Percentiles rank a stretch among this genome's conserved stretches.
phyloP scores from a whole-genome alignment of 768 basidiomycete genomes.

The Floccularia luteovirens region DNA sequence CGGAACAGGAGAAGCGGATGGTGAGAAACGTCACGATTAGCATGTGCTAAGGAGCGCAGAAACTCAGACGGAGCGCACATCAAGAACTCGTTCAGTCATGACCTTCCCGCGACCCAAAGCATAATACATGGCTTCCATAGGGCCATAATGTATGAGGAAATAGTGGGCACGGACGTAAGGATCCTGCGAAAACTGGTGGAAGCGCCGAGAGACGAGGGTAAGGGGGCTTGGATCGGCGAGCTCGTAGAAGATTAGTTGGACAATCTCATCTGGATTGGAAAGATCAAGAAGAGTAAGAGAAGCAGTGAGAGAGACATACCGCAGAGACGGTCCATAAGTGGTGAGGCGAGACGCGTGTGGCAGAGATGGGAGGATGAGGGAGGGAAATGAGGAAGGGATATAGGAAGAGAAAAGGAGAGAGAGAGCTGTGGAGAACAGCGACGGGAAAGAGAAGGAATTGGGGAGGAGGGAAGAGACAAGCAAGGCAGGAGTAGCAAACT shows the following conservation, averaged over 20 bases:
- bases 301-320: slow-evolving; percentile 33
- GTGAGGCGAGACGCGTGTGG: slow-evolving; percentile 7
- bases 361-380: slow-evolving; percentile 2
- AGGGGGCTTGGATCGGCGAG: slow-evolving; percentile 58
- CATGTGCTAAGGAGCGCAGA: slow-evolving; percentile 7
- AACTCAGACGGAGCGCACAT: slow-evolving; percentile 45
- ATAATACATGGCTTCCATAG: slow-evolving; percentile 62
- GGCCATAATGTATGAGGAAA: slow-evolving; percentile 69
- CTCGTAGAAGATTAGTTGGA: slow-evolving; percentile 69
- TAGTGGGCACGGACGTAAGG: slow-evolving; percentile 74
- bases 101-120: slow-evolving; percentile 69
- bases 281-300: slow-evolving; percentile 6
- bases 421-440: slow-evolving; percentile 5
- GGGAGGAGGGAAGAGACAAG: slow-evolving; percentile 13
- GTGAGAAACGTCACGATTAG: slow-evolving; percentile 11
- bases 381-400: slow-evolving; percentile 6
- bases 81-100: slow-evolving; percentile 56
- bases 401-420: slow-evolving; percentile 6
- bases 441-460: slow-evolving; percentile 12
- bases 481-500: slow-evolving; percentile 6
- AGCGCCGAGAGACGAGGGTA: slow-evolving; percentile 49
- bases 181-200: slow-evolving; percentile 57
- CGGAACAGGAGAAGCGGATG: slow-evolving; percentile 10
- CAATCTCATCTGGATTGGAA: slow-evolving; percentile 43
- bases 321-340: slow-evolving; percentile 58